phyloP scores from a whole-genome alignment of 1,284 basidiomycete species.

The Irpex sp. region DNA sequence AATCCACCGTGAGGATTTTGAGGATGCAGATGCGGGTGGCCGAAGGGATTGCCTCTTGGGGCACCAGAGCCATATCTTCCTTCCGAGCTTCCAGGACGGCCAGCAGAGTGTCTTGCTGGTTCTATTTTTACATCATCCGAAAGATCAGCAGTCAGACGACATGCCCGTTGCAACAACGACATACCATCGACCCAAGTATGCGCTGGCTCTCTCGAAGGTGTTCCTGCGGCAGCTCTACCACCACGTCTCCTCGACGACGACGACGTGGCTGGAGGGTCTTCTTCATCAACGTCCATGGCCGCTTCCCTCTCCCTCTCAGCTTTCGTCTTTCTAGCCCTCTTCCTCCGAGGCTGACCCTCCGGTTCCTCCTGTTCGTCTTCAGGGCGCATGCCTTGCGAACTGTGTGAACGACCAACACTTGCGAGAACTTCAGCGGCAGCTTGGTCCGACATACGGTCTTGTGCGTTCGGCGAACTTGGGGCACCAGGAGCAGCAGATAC shows the following conservation, averaged over 20 bases:
- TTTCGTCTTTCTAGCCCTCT: conserved; percentile 45
- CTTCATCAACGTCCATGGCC: conserved; percentile 42
- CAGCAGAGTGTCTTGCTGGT: conserved; percentile 3
- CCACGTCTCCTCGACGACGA: conserved; percentile 21
- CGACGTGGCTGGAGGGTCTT: conserved; percentile 30
- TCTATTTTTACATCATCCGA: conserved; percentile 3
- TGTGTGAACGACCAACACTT: conserved; percentile 60
- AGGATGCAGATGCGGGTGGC: conserved; percentile 6
- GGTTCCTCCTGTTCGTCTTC: conserved; percentile 57
- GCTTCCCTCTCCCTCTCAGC: conserved; percentile 38
- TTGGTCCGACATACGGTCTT: conserved; percentile 68
- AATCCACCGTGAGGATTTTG: conserved; percentile 44
- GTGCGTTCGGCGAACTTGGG: conserved; percentile 25
- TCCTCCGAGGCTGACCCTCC: conserved; percentile 50
- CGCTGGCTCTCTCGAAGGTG: conserved; percentile 3
- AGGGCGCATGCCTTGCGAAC: conserved; percentile 29
- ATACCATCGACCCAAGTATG: conserved; percentile 4
- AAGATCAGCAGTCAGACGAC: conserved; percentile 4
- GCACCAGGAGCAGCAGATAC: conserved; percentile 72
- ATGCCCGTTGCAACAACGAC: conserved; percentile 4
- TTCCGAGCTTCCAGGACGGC: conserved; percentile 1
- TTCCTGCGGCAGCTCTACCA: conserved; percentile 11
- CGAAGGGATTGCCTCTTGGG: conserved; percentile 26
- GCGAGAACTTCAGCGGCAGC: conserved; percentile 82
- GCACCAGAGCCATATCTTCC: conserved; percentile 10